These are phyloP conservation scores for Caloboletus firmus DNA, from an alignment of 1,284 basidiomycete genomes.

Conservation along the genomic window DNA sequence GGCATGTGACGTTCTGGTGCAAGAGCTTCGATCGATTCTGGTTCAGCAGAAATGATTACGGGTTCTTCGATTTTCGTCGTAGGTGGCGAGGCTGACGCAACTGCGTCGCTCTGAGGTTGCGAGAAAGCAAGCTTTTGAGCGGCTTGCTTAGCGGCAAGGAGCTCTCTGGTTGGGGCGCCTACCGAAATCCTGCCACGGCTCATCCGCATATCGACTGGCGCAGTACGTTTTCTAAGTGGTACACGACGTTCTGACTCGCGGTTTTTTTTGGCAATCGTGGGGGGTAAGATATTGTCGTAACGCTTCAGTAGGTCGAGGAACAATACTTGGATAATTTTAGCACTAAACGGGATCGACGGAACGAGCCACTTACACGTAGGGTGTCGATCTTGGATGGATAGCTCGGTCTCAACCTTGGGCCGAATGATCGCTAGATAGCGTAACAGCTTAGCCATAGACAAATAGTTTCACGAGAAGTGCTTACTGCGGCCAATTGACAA, in stretches of 20 bases:
- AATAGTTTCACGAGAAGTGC: conserved; percentile 31
- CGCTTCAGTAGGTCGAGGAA: conserved; percentile 83
- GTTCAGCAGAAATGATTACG: conserved; percentile 9
- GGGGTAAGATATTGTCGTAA: conserved; percentile 76
- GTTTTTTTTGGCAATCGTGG: conserved; percentile 80
- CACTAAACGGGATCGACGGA: background rate
- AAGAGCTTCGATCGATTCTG: conserved; percentile 4
- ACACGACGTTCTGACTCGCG: conserved; percentile 81
- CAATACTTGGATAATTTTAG: conserved; percentile 48
- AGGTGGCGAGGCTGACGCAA: background rate
- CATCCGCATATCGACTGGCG: conserved; percentile 85
- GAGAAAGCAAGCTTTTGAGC: conserved; percentile 48
- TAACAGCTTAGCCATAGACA: background rate
- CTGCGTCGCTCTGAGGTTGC: conserved; percentile 29
- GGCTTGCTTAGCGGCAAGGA: conserved; percentile 73
- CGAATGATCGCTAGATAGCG: conserved; percentile 66
- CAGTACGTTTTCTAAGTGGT: conserved; percentile 83
- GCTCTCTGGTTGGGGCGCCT: conserved; percentile 73
- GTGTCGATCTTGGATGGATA: conserved; percentile 85
- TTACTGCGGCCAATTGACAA: conserved; percentile 83
- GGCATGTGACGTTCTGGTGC: background rate
- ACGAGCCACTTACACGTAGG: conserved; percentile 57
- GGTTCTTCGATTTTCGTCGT: conserved; percentile 10
- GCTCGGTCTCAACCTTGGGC: conserved; percentile 77
- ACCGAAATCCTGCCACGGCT: conserved; percentile 72